Evolutionary conservation across 2,329 filamentous ascomycete genomes (phyloP).

Genomic region (Xylariaceae sp.): DNA sequence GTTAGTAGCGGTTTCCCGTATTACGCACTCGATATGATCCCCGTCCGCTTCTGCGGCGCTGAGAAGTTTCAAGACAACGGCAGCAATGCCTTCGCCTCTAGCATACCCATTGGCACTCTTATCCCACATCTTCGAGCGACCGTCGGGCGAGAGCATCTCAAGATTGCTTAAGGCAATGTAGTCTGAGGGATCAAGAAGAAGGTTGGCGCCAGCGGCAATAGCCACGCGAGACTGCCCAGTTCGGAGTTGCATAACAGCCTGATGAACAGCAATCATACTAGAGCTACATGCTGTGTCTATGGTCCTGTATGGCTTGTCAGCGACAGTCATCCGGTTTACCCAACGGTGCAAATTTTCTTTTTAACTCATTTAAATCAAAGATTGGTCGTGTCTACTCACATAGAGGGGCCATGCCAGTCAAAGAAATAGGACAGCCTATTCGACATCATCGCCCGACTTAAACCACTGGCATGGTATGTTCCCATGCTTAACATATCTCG

Average conservation of each 20-base stretch:
- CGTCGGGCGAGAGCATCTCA: conserved; percentile 40
- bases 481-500: neutral
- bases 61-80: conserved; percentile 43
- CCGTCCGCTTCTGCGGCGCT: conserved; percentile 32
- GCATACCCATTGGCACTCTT: conserved; percentile 42
- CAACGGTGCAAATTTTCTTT: too few relatives aligned
- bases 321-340: neutral
- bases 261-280: conserved; percentile 4
- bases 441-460: conserved; percentile 40
- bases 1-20: conserved; percentile 17
- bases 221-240: conserved; percentile 25
- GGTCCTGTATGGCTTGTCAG: neutral
- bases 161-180: conserved; percentile 30
- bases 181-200: conserved; percentile 20
- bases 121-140: conserved; percentile 45
- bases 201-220: conserved; percentile 14
- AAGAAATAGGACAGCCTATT: conserved; percentile 40
- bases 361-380: too few relatives aligned
- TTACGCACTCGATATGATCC: conserved; percentile 22
- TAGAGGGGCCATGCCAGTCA: conserved; percentile 42
- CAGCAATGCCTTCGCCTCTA: conserved; percentile 43
- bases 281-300: conserved; percentile 11
- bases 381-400: too few relatives aligned
- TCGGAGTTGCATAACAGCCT: conserved; percentile 3
- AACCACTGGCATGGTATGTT: conserved; percentile 6